These are phyloP conservation scores for Aspergillus piperis DNA, from an alignment of 2,329 filamentous ascomycete species.

Conservation along the genomic window DNA sequence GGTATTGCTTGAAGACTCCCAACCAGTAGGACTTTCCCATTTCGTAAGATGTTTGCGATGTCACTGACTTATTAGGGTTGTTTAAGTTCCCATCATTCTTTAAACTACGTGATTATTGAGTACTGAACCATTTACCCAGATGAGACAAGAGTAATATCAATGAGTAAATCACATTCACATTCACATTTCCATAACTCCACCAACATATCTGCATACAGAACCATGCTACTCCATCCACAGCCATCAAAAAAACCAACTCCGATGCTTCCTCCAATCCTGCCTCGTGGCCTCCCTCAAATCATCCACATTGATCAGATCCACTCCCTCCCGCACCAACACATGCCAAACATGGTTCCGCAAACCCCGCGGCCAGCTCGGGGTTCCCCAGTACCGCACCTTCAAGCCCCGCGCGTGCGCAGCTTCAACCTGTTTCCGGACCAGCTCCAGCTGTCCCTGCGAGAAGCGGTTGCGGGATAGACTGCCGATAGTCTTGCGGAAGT, in stretches of 20 bases:
- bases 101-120: too few relatives aligned
- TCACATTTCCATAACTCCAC: neutral
- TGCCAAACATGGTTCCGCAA: constrained; percentile 60
- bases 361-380: constrained; percentile 59
- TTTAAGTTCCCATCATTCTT: too few relatives aligned
- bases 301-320: constrained; percentile 64
- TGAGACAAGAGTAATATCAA: too few relatives aligned
- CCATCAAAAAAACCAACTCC: constrained; percentile 14
- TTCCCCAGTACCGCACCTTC: constrained; percentile 62
- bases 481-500: constrained; percentile 59
- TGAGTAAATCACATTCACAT: too few relatives aligned
- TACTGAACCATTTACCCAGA: too few relatives aligned
- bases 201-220: too few relatives aligned
- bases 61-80: too few relatives aligned
- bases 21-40: too few relatives aligned
- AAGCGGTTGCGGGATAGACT: constrained; percentile 51
- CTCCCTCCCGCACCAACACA: constrained; percentile 56
- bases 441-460: constrained; percentile 46
- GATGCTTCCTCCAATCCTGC: constrained; percentile 40
- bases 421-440: constrained; percentile 49
- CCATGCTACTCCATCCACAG: too few relatives aligned
- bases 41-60: too few relatives aligned
- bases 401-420: constrained; percentile 56
- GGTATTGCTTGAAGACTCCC: too few relatives aligned
- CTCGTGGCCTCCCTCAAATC: constrained; percentile 54